Conservation (phyloP, 2,329 filamentous ascomycete species). For the Calycina herbarum region DNA sequence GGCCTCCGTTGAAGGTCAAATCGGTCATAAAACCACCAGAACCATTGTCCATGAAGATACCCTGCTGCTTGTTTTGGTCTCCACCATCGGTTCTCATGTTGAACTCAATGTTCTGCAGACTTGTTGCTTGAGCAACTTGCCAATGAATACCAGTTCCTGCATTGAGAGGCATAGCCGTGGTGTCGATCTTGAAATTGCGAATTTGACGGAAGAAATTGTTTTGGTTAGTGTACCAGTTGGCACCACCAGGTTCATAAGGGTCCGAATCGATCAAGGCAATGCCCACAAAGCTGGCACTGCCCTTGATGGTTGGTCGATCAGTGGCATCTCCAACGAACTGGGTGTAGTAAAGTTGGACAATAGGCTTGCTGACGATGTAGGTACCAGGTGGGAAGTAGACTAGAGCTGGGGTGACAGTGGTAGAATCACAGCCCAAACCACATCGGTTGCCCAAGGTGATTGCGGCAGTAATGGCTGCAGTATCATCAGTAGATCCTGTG, state of each 20-base stretch:
- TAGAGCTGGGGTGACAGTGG: constrained; percentile 78
- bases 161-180: constrained; percentile 62
- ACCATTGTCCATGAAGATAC: constrained; percentile 83
- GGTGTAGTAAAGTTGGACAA: constrained; percentile 89
- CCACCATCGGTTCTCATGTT: constrained; percentile 71
- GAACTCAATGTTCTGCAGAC: constrained; percentile 78
- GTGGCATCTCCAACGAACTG: constrained; percentile 83
- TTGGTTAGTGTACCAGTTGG: constrained; percentile 78
- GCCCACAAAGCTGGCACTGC: constrained; percentile 68
- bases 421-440: constrained; percentile 77
- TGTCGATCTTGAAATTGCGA: constrained; percentile 78
- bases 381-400: constrained; percentile 90
- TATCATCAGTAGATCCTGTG: constrained; percentile 72
- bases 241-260: constrained; percentile 70
- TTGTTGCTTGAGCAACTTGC: constrained; percentile 83
- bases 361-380: constrained; percentile 76
- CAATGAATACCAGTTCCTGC: constrained; percentile 75
- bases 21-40: constrained; percentile 84
- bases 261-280: constrained; percentile 90
- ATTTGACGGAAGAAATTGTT: constrained; percentile 82
- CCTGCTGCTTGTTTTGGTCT: constrained; percentile 61
- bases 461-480: constrained; percentile 79
- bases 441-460: constrained; percentile 79
- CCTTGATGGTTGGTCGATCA: constrained; percentile 73
- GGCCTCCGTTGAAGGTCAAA: constrained; percentile 79